A percentile compares a stretch with the other conserved stretches of the same genome.
phyloP scores from a whole-genome alignment of 805 yeast genomes.

The Peterozyma xylosa region DNA sequence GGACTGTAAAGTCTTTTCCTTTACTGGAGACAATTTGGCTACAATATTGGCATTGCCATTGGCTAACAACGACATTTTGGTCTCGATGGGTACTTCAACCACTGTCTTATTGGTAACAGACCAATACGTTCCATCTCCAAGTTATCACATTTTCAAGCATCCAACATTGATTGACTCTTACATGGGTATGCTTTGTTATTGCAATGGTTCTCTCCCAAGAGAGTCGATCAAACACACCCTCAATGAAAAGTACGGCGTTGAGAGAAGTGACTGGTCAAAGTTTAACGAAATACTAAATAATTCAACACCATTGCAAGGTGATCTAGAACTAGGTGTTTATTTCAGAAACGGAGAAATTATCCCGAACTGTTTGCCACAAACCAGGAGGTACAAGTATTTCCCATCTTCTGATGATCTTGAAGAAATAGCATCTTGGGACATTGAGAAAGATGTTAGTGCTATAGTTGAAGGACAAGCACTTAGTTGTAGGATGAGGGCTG shows the following conservation, averaged over 20 bases:
- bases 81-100: slow-evolving; percentile 89
- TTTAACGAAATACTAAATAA: slow-evolving; percentile 48
- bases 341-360: slow-evolving; percentile 90
- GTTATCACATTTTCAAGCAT: slow-evolving; percentile 80
- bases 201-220: slow-evolving; percentile 85
- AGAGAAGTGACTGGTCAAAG: slow-evolving; percentile 43
- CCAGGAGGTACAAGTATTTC: slow-evolving; percentile 40
- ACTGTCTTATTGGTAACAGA: slow-evolving; percentile 80
- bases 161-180: slow-evolving; percentile 71
- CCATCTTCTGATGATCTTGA: slow-evolving; percentile 19
- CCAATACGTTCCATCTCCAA: slow-evolving; percentile 67
- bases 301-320: slow-evolving; percentile 22
- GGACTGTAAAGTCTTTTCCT: slow-evolving; percentile 58
- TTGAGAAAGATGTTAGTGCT: slow-evolving; percentile 60
- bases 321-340: slow-evolving; percentile 61
- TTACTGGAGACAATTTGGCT: slow-evolving; percentile 90
- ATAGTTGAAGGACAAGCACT: slow-evolving; percentile 85
- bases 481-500: slow-evolving; percentile 72
- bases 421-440: slow-evolving; percentile 31
- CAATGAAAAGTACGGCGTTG: slow-evolving; percentile 33
- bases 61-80: slow-evolving; percentile 63
- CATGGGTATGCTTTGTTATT: slow-evolving; percentile 95
- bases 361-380: slow-evolving; percentile 69
- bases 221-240: slow-evolving; percentile 64
- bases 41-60: slow-evolving; percentile 80